Evolutionary conservation across 2,329 filamentous ascomycete genomes (phyloP).

Genomic region (Xylaria sp.): DNA sequence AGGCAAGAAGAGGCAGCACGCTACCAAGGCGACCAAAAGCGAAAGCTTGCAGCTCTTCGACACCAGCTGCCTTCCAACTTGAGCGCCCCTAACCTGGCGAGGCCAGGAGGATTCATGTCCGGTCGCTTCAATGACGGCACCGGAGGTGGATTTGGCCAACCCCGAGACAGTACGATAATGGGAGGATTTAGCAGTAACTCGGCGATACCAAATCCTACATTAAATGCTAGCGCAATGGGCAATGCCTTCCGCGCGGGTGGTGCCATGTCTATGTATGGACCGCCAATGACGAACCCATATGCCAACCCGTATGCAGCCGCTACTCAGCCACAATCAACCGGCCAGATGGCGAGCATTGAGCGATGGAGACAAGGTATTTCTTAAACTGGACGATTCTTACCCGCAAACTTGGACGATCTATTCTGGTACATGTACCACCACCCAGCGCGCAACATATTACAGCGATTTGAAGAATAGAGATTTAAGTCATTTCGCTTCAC

Average conservation of each 20-base stretch:
- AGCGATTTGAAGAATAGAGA: background rate
- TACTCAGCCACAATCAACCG: constrained; percentile 42
- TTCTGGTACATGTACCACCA: constrained; percentile 1
- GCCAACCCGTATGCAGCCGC: constrained; percentile 39
- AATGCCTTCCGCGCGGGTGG: constrained; percentile 40
- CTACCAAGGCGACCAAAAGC: constrained; percentile 55
- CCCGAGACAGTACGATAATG: constrained; percentile 41
- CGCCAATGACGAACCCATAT: constrained; percentile 39
- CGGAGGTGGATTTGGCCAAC: constrained; percentile 52
- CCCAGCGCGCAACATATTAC: constrained; percentile 2
- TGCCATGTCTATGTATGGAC: constrained; percentile 36
- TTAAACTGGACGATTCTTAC: constrained; percentile 30
- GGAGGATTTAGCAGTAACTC: constrained; percentile 28
- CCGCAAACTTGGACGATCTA: background rate
- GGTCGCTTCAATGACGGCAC: constrained; percentile 66
- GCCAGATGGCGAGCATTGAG: constrained; percentile 48
- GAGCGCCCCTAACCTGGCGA: constrained; percentile 46
- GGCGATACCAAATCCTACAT: constrained; percentile 33
- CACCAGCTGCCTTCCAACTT: constrained; percentile 60
- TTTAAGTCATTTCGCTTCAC: constrained; percentile 2
- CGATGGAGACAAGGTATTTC: constrained; percentile 49
- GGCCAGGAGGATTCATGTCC: constrained; percentile 59
- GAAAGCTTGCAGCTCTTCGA: constrained; percentile 60
- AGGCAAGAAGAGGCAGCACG: constrained; percentile 55
- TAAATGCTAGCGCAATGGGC: constrained; percentile 39